Evolutionary conservation across 768 basidiomycete species (phyloP).

Genomic region (Mycena haematopus): DNA sequence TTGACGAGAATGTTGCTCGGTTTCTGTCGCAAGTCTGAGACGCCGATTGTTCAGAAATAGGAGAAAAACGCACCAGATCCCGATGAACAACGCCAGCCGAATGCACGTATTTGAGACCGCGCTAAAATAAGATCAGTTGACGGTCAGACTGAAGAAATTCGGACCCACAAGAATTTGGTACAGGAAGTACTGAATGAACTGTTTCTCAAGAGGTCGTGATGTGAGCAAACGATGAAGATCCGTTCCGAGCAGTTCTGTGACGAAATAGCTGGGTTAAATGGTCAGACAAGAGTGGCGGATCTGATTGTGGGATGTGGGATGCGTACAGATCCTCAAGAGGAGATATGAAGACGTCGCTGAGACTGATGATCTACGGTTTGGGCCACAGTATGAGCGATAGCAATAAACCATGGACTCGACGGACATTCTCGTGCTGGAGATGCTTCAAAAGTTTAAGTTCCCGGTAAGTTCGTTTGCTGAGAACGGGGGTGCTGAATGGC

Average conservation of each 20-base stretch:
- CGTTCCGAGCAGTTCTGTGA: conserved; percentile 97
- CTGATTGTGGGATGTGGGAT: conserved; percentile 6
- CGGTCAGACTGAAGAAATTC: conserved; percentile 3
- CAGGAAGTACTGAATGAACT: conserved; percentile 99
- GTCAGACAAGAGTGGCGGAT: conserved; percentile 12
- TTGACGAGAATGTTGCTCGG: conserved; percentile 99
- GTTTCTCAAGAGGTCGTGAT: conserved; percentile 96
- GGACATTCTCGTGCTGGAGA: conserved; percentile 96
- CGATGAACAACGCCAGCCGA: conserved; percentile 99
- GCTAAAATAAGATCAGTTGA: conserved; percentile 50
- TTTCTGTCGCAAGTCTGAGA: conserved; percentile 61
- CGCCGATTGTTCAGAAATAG: conserved; percentile 1
- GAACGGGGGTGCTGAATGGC: conserved; percentile 98
- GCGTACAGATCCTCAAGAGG: conserved; percentile 97
- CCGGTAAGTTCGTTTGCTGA: conserved; percentile 96
- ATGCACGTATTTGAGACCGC: conserved; percentile 98
- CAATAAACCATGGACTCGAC: conserved; percentile 35
- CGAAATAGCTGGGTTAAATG: conserved; percentile 82
- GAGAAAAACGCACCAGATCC: conserved; percentile 72
- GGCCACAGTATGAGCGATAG: conserved; percentile 3
- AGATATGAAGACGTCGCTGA: conserved; percentile 99
- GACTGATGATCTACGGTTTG: conserved; percentile 85
- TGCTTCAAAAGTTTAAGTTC: conserved; percentile 99
- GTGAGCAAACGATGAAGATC: conserved; percentile 97
- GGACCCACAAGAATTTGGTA: conserved; percentile 92